These are phyloP conservation scores for Kodamaea hsintzibuensis DNA, from an alignment of 805 yeast genomes.

Conservation along the genomic window DNA sequence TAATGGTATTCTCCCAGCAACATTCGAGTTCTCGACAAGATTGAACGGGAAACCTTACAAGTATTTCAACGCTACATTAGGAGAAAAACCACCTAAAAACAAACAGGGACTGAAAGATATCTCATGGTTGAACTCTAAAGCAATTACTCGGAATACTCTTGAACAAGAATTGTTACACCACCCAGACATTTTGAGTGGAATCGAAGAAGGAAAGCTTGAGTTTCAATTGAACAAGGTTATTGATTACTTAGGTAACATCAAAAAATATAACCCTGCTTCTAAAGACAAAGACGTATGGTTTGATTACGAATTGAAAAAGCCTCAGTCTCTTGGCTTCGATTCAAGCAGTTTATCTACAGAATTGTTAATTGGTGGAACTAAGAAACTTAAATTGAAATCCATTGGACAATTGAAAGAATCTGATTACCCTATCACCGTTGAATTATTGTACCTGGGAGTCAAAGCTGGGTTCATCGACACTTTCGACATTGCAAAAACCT, in stretches of 20 bases:
- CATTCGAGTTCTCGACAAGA: slow-evolving; percentile 25
- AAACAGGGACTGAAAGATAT: slow-evolving; percentile 34
- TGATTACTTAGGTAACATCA: slow-evolving; percentile 35
- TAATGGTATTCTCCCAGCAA: slow-evolving; percentile 74
- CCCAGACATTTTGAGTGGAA: slow-evolving; percentile 21
- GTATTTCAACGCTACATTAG: slow-evolving; percentile 25
- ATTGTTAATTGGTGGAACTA: slow-evolving; percentile 27
- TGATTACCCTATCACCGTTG: slow-evolving; percentile 52
- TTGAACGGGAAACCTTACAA: slow-evolving; percentile 26
- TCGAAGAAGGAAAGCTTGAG: slow-evolving; percentile 26
- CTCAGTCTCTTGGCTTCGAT: slow-evolving; percentile 24
- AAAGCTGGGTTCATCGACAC: slow-evolving; percentile 2
- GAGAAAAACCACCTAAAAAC: slow-evolving; percentile 11
- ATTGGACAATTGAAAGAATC: slow-evolving; percentile 16
- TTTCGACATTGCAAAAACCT: slow-evolving; percentile 20
- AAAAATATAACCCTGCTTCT: slow-evolving; percentile 38
- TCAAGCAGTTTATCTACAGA: slow-evolving; percentile 21
- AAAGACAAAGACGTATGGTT: slow-evolving; percentile 37
- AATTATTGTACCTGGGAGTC: slow-evolving; percentile 9
- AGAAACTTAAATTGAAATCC: slow-evolving; percentile 2
- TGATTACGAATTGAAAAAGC: slow-evolving; percentile 25
- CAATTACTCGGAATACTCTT: slow-evolving; percentile 31
- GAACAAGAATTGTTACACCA: slow-evolving; percentile 37
- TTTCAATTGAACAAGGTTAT: slow-evolving; percentile 35
- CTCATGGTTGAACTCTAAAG: slow-evolving; percentile 21